Evolutionary conservation across 2,329 filamentous ascomycete species (phyloP), one percentile per base, ranked within the genome.

Genomic region (Calonectria fujianensis): DNA sequence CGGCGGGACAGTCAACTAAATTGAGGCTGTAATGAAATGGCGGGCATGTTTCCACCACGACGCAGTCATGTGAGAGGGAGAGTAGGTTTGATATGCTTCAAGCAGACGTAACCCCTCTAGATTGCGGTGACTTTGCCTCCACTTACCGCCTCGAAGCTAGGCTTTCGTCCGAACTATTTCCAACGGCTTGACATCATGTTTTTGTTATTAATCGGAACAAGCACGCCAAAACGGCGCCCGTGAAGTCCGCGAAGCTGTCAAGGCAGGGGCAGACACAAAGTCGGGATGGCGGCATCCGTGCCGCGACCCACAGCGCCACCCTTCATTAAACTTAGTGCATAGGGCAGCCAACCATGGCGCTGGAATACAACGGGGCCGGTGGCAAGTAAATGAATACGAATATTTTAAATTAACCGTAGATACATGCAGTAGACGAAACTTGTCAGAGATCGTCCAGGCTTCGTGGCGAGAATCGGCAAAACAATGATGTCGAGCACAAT

Each of bases 271-370:
- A 24, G 37, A 39, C 8, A 11, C 57, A 29, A 41, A 63, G 57
- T 6, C 57, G 57, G 37, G 24, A 41, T 41, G n/a, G 24, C 37
- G 57, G 57, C 35, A 27, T 48, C 35, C 8, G 9, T 63, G 39
- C 57, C n/a, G 57, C 14, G 57, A 63, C 35, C 57, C 57, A 63
- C 57, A 41, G 57, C 16, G 57, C 24, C 18, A 18, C 57, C 57
- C 35, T 63, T 63, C 57, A 63, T 63, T 63, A 63, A 63, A 63
- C 57, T 37, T 31, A 63, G 57, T 63, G 16, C 57, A 20, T 63
- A 63, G 37, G 57, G 57, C 57, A 63, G 27, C 57, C 57, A 63
- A 63, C 57, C 29, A 27, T 27, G 24, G 24, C 8, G 24, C 57
- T 18, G 37, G 57, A 63, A 63, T 63, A 41, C 24, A 41, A 41